Conservation (phyloP, 805 yeast species). For the Pichia californica region DNA sequence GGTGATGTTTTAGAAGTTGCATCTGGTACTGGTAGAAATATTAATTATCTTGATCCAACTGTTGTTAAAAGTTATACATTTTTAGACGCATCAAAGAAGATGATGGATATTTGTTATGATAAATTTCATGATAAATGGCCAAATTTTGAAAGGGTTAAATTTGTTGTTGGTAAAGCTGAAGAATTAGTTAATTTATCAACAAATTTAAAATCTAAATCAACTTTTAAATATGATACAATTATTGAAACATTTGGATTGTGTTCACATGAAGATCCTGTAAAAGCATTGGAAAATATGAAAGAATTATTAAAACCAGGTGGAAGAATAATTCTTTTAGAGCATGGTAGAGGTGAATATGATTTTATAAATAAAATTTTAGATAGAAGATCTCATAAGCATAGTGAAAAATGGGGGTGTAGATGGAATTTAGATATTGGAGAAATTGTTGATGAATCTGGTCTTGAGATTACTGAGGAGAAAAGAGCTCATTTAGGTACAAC, state of each 20-base stretch:
- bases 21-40: slow-evolving; percentile 93
- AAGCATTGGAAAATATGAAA: slow-evolving; percentile 69
- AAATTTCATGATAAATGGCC: slow-evolving; percentile 70
- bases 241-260: slow-evolving; percentile 93
- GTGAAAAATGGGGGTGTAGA: slow-evolving; percentile 92
- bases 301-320: slow-evolving; percentile 81
- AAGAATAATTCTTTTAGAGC: slow-evolving; percentile 79
- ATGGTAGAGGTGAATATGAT: slow-evolving; percentile 81
- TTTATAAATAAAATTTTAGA: slow-evolving; percentile 77
- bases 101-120: slow-evolving; percentile 75
- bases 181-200: slow-evolving; percentile 50
- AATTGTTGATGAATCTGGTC: slow-evolving; percentile 73
- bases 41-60: slow-evolving; percentile 61
- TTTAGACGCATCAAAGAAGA: slow-evolving; percentile 74
- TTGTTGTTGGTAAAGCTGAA: slow-evolving; percentile 87
- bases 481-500: slow-evolving; percentile 90
- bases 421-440: slow-evolving; percentile 96
- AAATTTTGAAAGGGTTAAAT: slow-evolving; percentile 64
- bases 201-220: slow-evolving; percentile 17
- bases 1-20: slow-evolving; percentile 95
- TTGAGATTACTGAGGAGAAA: slow-evolving; percentile 73
- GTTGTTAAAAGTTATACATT: slow-evolving; percentile 69
- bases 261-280: slow-evolving; percentile 90
- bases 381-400: slow-evolving; percentile 72
- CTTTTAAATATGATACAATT: slow-evolving; percentile 77